These are phyloP conservation scores for Pistacia atlantica DNA, from an alignment of 345 rosid genomes.

Conservation along the genomic window DNA sequence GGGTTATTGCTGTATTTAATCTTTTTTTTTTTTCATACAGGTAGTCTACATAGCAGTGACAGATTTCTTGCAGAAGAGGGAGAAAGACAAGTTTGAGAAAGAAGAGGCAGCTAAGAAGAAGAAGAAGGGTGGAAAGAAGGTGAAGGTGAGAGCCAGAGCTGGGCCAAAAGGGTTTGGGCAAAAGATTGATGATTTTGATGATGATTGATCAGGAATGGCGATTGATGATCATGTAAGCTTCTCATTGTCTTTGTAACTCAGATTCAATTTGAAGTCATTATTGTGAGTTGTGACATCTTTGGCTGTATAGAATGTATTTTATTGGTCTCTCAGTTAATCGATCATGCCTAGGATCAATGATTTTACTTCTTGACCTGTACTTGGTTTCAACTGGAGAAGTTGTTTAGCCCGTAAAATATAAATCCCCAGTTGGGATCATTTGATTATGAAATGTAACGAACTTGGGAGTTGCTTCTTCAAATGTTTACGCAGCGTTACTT, in stretches of 20 bases:
- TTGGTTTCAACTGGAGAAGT: too few species aligned
- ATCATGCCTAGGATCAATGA: too few species aligned
- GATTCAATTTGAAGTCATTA: background rate
- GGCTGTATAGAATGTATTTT: background rate
- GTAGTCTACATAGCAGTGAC: constrained; percentile 73
- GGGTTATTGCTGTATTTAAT: constrained; percentile 14
- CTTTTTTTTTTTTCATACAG: constrained; percentile 36
- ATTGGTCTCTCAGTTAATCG: background rate
- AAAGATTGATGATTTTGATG: constrained; percentile 41
- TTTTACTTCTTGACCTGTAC: too few species aligned
- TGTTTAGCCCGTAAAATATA: too few species aligned
- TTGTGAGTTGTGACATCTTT: background rate
- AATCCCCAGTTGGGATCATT: too few species aligned
- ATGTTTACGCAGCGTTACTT: too few species aligned
- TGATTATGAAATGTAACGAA: too few species aligned
- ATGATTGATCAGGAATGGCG: background rate
- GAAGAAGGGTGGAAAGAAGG: constrained; percentile 52
- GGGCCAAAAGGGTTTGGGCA: constrained; percentile 80
- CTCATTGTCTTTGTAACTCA: background rate
- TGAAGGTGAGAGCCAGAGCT: constrained; percentile 44
- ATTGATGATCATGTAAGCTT: background rate
- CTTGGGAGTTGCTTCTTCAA: too few species aligned
- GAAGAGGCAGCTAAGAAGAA: constrained; percentile 67
- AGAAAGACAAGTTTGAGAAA: constrained; percentile 71
- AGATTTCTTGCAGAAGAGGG: constrained; percentile 74